These are phyloP conservation scores for Kodamaea fungicola DNA, from an alignment of 1,139 yeast genomes.

Conservation along the genomic window DNA sequence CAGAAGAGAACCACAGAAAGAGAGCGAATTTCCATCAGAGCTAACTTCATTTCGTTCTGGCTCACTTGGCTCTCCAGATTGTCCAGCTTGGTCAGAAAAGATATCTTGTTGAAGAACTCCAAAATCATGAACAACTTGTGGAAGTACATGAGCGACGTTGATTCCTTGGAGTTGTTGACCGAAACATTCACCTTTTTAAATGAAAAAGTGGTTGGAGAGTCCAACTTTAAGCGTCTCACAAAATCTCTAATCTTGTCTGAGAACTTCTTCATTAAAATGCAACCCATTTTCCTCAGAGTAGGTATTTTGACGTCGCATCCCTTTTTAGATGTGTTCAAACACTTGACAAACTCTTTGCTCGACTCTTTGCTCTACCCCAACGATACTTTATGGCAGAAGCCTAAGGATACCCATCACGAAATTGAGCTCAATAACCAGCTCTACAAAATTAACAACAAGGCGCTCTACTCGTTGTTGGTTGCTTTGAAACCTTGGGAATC, in stretches of 20 bases:
- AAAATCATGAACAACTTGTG: constrained; percentile 63
- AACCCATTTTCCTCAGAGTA: constrained; percentile 46
- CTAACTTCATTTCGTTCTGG: constrained; percentile 61
- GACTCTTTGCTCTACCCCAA: constrained; percentile 68
- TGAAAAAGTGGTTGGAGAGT: constrained; percentile 53
- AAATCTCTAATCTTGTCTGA: constrained; percentile 80
- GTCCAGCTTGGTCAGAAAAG: constrained; percentile 56
- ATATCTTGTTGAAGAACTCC: constrained; percentile 53
- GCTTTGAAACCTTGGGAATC: constrained; percentile 82
- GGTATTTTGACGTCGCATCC: constrained; percentile 15
- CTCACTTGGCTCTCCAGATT: constrained; percentile 47
- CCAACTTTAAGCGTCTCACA: constrained; percentile 59
- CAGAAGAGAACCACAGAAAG: constrained; percentile 25
- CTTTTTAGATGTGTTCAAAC: constrained; percentile 30
- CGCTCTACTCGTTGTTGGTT: constrained; percentile 59
- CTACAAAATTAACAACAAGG: constrained; percentile 63
- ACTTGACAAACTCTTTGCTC: constrained; percentile 46
- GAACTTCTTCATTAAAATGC: constrained; percentile 60
- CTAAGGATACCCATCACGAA: constrained; percentile 13
- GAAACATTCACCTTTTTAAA: constrained; percentile 48
- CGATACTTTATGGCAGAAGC: constrained; percentile 52
- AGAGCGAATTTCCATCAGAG: constrained; percentile 47
- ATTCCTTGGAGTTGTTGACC: constrained; percentile 41
- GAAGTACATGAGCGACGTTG: constrained; percentile 55
- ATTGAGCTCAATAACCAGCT: constrained; percentile 42